Percentiles rank a stretch among this genome's conserved stretches.
Evolutionary conservation across 257 asterid genomes (phyloP).

Genomic region (Buddleja alternifolia): DNA sequence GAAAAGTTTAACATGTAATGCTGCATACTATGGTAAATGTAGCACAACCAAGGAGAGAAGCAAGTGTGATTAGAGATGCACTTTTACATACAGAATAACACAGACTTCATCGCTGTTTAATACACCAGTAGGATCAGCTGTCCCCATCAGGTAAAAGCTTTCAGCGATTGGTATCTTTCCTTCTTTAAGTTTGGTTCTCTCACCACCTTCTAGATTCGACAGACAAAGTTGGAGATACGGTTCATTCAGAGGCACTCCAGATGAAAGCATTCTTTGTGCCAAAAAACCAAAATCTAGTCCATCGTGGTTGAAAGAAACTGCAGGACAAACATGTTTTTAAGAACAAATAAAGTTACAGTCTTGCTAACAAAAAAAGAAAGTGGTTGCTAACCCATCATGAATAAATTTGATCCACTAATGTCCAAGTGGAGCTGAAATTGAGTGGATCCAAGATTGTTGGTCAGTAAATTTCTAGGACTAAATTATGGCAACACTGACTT

Average conservation of each 20-base stretch:
- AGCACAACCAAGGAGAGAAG: neutral
- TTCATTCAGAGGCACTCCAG: conserved; percentile 73
- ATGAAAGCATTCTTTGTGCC: conserved; percentile 69
- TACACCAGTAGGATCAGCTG: conserved; percentile 79
- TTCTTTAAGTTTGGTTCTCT: conserved; percentile 46
- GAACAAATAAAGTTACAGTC: conserved; percentile 4
- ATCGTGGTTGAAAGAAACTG: conserved; percentile 64
- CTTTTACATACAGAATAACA: conserved; percentile 73
- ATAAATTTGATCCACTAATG: neutral
- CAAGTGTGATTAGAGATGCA: conserved; percentile 14
- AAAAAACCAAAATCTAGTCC: conserved; percentile 49
- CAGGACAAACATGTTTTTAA: conserved; percentile 31
- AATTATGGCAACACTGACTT: conserved; percentile 1
- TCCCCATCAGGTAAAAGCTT: conserved; percentile 87
- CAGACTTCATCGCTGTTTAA: conserved; percentile 71
- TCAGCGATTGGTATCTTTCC: conserved; percentile 74
- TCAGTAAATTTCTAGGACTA: neutral
- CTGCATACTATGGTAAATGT: neutral
- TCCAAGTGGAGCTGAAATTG: neutral
- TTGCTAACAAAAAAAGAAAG: conserved; percentile 18
- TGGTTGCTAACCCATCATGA: neutral
- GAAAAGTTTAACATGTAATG: conserved; percentile 9
- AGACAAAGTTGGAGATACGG: conserved; percentile 74
- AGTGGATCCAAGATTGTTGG: neutral
- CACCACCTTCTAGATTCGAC: conserved; percentile 38